Base-by-base conservation (phyloP, 2,329 filamentous ascomycete genomes). In the Rugonectria rugulosa region DNA sequence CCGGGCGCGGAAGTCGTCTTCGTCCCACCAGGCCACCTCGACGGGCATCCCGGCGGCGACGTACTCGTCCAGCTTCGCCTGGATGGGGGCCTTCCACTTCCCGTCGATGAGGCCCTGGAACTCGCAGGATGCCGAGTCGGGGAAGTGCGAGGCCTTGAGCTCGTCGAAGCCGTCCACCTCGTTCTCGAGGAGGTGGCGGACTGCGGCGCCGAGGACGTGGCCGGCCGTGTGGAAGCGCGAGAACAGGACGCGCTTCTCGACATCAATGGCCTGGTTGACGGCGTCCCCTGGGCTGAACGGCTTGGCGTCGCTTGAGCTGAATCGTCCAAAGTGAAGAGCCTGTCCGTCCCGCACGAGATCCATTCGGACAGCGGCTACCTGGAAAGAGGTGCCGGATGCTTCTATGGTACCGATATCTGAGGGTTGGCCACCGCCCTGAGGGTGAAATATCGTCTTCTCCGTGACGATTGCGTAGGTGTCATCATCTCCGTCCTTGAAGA, bases 351-450 rank as follows among this genome's bases (percentile, higher is more conserved):
- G 69, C 2, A 77, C 69, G 6, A 76, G 74, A 42, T 81, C 81
- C 72, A 79, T 82, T 47, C 88, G 85, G 19, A 85, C 88, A 2
- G 81, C 74, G 3, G 72, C 72, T 8, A 90, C 84, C 17, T 76
- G 66, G 61, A 90, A 87, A 0, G 36, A 53, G 0, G 23, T 42
- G 0, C 64, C 67, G 1, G 41, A 42, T 0, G 63, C 59, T 1
- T 72, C 73, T 59, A 91, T 88, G 34, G 68, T 73, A 17, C 89
- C 89, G 10, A 80, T 77, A 59, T 92, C 89, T 0, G 83, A 87
- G 1, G 89, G 89, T 65, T 92, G 89, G 7, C 89, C 89, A 56
- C 89, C 89, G 17, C 89, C 89, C 70, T 92, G 89, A 0, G 87
- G 85, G 59, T 92, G 87, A 72, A 92, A 92, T 57, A 91, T 87